Conservation (phyloP, 2,329 filamentous ascomycete genomes). For the Penicillium vulpinum region DNA sequence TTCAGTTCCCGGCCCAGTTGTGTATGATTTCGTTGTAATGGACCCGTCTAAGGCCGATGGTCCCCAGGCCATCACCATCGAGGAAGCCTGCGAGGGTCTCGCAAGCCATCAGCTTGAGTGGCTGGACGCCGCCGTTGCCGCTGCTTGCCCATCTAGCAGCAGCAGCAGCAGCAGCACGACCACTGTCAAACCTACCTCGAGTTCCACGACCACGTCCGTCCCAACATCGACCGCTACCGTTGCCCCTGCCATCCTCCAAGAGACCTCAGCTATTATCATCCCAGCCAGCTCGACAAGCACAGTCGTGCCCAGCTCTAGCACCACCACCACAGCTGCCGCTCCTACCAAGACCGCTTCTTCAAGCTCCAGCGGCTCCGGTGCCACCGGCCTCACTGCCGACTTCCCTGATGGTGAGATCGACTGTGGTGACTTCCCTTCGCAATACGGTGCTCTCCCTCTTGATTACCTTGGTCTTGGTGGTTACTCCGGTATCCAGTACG, state of each 20-base stretch:
- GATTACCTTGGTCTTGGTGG: constrained; percentile 69
- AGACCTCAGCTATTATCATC: constrained; percentile 45
- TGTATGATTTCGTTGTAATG: constrained; percentile 70
- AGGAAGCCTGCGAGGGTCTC: constrained; percentile 71
- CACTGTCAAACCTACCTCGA: constrained; percentile 36
- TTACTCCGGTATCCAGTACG: constrained; percentile 76
- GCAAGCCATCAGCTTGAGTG: constrained; percentile 65
- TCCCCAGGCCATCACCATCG: constrained; percentile 27
- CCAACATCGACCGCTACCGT: constrained; percentile 31
- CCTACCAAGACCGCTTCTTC: constrained; percentile 23
- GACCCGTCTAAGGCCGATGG: constrained; percentile 51
- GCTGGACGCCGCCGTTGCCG: constrained; percentile 62
- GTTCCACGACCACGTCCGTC: constrained; percentile 32
- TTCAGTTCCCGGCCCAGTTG: constrained; percentile 61
- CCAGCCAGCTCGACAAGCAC: constrained; percentile 26
- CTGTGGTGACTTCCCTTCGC: constrained; percentile 73
- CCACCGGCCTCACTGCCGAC: constrained; percentile 60
- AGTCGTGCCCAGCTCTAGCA: constrained; percentile 19
- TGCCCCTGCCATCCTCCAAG: constrained; percentile 52
- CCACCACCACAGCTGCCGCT: constrained; percentile 16
- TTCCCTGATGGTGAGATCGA: constrained; percentile 75
- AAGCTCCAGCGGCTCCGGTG: constrained; percentile 33
- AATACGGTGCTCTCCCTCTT: constrained; percentile 75
- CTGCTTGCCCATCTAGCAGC: constrained; percentile 49
- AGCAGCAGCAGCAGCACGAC: too few relatives aligned